Evolutionary conservation across 2,329 filamentous ascomycete species (phyloP).

Genomic region (Cladosporium sp.): DNA sequence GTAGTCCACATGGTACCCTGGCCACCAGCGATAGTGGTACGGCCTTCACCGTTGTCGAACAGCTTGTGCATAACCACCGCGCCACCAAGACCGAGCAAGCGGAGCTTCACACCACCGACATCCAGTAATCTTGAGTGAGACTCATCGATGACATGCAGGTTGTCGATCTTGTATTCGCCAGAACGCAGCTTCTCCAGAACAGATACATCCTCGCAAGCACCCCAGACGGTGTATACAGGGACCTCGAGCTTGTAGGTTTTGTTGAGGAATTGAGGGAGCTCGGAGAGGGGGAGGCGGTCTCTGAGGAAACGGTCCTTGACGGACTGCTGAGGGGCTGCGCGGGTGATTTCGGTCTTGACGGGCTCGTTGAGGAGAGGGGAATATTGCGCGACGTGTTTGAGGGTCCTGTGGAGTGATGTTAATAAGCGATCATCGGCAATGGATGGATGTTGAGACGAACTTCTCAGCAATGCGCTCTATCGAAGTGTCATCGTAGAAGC

Average conservation of each 20-base stretch:
- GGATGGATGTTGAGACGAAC: slow-evolving; percentile 40
- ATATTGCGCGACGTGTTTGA: slow-evolving; percentile 98
- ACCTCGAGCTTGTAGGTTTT: slow-evolving; percentile 89
- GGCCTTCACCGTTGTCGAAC: slow-evolving; percentile 96
- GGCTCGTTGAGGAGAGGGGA: slow-evolving; percentile 85
- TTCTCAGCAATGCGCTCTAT: slow-evolving; percentile 97
- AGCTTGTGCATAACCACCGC: slow-evolving; percentile 99
- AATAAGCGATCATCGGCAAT: slow-evolving; percentile 2
- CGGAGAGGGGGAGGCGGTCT: slow-evolving; percentile 82
- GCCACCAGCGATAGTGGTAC: slow-evolving; percentile 95
- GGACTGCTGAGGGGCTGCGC: slow-evolving; percentile 58
- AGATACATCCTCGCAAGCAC: slow-evolving; percentile 95
- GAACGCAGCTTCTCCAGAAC: slow-evolving; percentile 97
- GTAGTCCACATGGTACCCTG: slow-evolving; percentile 99
- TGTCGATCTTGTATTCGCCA: slow-evolving; percentile 94
- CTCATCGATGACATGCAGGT: slow-evolving; percentile 97
- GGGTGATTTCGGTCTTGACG: slow-evolving; percentile 62
- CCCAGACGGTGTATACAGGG: slow-evolving; percentile 98
- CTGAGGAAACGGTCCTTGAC: slow-evolving; percentile 82
- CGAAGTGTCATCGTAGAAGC: slow-evolving; percentile 96
- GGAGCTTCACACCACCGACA: slow-evolving; percentile 90
- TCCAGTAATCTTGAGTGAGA: slow-evolving; percentile 93
- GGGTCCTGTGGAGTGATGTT: slow-evolving; percentile 57
- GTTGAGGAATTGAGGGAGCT: slow-evolving; percentile 82
- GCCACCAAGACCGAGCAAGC: slow-evolving; percentile 86